A percentile compares a stretch with the other conserved stretches of the same genome.
Evolutionary conservation across 164 flowering plant genomes (phyloP).

Genomic region (Annona cherimola): DNA sequence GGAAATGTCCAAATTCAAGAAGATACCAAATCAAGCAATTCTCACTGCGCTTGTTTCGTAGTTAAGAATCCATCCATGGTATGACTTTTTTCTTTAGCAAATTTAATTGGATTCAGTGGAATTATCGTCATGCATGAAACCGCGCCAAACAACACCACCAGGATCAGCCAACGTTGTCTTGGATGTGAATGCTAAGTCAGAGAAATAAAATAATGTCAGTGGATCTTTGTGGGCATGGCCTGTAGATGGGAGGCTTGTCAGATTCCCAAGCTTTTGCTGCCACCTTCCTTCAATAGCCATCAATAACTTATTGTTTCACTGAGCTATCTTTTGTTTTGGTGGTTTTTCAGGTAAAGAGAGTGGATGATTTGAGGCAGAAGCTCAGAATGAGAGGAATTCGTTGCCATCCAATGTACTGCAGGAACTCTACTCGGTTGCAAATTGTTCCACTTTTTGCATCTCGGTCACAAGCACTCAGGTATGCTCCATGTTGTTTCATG

Average conservation of each 20-base stretch:
- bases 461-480: slow-evolving; percentile 95
- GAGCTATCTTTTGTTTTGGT: neutral
- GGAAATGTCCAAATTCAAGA: slow-evolving; percentile 41
- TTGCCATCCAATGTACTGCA: slow-evolving; percentile 90
- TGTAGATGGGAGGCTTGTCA: too few species aligned
- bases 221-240: too few species aligned
- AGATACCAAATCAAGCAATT: slow-evolving; percentile 57
- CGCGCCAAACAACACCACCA: neutral
- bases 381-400: slow-evolving; percentile 92
- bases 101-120: too few species aligned
- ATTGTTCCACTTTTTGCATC: slow-evolving; percentile 87
- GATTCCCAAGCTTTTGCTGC: too few species aligned
- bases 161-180: neutral
- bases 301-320: neutral
- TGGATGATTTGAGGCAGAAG: slow-evolving; percentile 91
- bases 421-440: slow-evolving; percentile 83
- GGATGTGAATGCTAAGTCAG: neutral
- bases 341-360: slow-evolving; percentile 54
- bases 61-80: slow-evolving; percentile 74
- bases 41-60: slow-evolving; percentile 63
- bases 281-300: neutral
- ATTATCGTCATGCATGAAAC: too few species aligned
- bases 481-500: slow-evolving; percentile 1
- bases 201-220: neutral
- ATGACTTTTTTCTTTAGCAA: slow-evolving; percentile 9